Percentiles rank a stretch among this genome's conserved stretches.
Evolutionary conservation across 23 red algal species (phyloP).

Genomic region (Gracilaria caudata): DNA sequence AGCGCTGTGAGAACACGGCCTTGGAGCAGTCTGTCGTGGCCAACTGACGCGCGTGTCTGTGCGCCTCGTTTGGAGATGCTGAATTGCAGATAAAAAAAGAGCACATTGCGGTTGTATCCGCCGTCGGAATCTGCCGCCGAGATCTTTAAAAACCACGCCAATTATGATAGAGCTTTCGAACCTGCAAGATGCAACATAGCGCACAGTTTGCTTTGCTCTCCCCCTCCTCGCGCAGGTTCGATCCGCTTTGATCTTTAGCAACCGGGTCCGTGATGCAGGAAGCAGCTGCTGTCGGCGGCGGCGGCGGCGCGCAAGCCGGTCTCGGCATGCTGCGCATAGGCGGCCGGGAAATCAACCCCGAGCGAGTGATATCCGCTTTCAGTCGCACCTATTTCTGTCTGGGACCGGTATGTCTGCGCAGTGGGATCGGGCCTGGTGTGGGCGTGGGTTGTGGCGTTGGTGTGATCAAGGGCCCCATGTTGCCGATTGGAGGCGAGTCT

Average conservation of each 20-base stretch:
- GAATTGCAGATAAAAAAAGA: not conserved
- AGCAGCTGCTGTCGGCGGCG: not conserved
- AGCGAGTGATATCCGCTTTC: conserved; percentile 23
- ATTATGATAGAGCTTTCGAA: not conserved
- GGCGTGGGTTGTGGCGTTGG: conserved; percentile 96
- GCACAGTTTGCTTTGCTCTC: too few relatives aligned
- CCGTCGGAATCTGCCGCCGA: not conserved
- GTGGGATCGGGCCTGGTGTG: conserved; percentile 79
- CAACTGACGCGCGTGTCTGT: not conserved
- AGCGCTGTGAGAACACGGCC: too few relatives aligned
- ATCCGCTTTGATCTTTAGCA: too few relatives aligned
- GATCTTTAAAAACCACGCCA: not conserved
- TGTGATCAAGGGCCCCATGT: conserved; percentile 82
- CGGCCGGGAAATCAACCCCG: conserved; percentile 16
- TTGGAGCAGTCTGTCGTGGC: not conserved
- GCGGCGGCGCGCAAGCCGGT: not conserved
- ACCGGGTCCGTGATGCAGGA: not conserved
- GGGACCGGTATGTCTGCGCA: conserved; percentile 91
- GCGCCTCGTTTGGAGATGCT: conserved; percentile 6
- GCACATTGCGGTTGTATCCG: not conserved
- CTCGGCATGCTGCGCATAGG: conserved; percentile 14
- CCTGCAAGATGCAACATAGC: too few relatives aligned
- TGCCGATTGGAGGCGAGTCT: conserved; percentile 52
- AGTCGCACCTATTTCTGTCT: conserved; percentile 93
- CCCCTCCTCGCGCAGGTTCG: too few relatives aligned